A percentile compares a stretch with the other conserved stretches of the same genome.
Evolutionary conservation across 768 basidiomycete species (phyloP).

Genomic region (Mycena filopes): DNA sequence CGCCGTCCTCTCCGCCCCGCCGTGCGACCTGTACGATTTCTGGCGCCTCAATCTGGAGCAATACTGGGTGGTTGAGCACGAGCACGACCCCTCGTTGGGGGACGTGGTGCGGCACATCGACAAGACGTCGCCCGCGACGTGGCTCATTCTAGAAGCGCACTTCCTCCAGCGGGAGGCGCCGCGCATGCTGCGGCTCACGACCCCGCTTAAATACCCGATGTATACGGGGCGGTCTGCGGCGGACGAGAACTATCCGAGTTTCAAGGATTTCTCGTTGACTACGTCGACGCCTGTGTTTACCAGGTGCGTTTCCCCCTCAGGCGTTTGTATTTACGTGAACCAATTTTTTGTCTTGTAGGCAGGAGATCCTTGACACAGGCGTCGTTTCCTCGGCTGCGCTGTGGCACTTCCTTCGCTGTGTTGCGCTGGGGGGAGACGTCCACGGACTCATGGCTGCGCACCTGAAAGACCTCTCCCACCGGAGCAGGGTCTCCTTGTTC

Average conservation of each 20-base stretch:
- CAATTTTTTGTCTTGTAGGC: slow-evolving; percentile 6
- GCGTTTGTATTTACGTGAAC: no score
- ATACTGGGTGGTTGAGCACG: slow-evolving; percentile 15
- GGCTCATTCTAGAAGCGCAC: slow-evolving; percentile 15
- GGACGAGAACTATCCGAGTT: slow-evolving; percentile 12
- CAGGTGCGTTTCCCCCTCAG: not conserved
- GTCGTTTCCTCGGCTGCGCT: slow-evolving; percentile 8
- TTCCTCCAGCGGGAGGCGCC: slow-evolving; percentile 21
- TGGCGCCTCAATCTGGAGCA: slow-evolving; percentile 11
- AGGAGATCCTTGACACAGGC: slow-evolving; percentile 3
- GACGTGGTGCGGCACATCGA: slow-evolving; percentile 14
- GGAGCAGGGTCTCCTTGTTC: slow-evolving; percentile 19
- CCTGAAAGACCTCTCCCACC: not conserved
- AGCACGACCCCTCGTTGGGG: not conserved
- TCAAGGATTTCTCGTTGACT: slow-evolving; percentile 10
- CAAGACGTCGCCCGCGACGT: slow-evolving; percentile 2
- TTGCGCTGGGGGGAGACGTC: slow-evolving; percentile 22
- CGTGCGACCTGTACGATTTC: not conserved
- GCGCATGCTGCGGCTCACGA: slow-evolving; percentile 2
- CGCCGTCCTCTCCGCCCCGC: not conserved
- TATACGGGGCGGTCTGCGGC: slow-evolving; percentile 6
- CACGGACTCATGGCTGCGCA: slow-evolving; percentile 5
- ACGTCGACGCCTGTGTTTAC: not conserved
- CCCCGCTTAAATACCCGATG: slow-evolving; percentile 11
- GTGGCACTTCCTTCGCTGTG: slow-evolving; percentile 25